Evolutionary conservation across 2,329 filamentous ascomycete species (phyloP), one percentile per base, ranked within the genome.

Genomic region (Fusarium setosum): DNA sequence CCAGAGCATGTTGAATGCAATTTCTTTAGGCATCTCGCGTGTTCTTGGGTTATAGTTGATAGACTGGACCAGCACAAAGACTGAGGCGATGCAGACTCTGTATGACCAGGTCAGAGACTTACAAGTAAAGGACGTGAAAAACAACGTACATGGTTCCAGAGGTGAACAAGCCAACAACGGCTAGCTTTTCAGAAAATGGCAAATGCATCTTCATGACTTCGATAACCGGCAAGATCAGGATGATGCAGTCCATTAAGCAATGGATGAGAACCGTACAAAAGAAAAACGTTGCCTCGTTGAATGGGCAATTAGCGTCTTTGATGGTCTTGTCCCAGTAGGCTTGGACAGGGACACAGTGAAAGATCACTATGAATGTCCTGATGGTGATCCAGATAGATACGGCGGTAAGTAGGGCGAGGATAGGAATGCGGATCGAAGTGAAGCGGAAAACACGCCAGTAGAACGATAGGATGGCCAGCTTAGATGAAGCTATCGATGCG

Each of bases 261-360:
- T 79, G 76, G 0, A 71, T 63, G 0, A 76, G 53, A 2, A 75
- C 69, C 0, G 74, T 76, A 12, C 72, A 73, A 44, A 76, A 73
- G 44, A 77, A 76, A 61, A 75, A 77, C 9, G 69, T 69, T 1
- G 65, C 56, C 20, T 72, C 72, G 17, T 77, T 68, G 34, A 78
- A 73, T 0, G 49, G 61, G 51, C 77, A 80, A 10, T 55, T 52
- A 0, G 63, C 65, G 6, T 64, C 66, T 9, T 57, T 32, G 26
- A 78, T 71, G 2, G 59, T 56, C 13, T 60, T 64, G 5, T 74
- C 63, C 77, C 76, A 79, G 42, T 75, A 77, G 0, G 70, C 71
- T 13, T 72, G 69, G 0, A 79, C 63, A 0, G 77, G 77, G 2
- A 75, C 40, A 41, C 76, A 79, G 34, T 75, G 73, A 44, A 79